Percentiles rank a stretch among this genome's conserved stretches.
Conservation (phyloP, 768 basidiomycete genomes). For the Amanita pseudoporphyria region DNA sequence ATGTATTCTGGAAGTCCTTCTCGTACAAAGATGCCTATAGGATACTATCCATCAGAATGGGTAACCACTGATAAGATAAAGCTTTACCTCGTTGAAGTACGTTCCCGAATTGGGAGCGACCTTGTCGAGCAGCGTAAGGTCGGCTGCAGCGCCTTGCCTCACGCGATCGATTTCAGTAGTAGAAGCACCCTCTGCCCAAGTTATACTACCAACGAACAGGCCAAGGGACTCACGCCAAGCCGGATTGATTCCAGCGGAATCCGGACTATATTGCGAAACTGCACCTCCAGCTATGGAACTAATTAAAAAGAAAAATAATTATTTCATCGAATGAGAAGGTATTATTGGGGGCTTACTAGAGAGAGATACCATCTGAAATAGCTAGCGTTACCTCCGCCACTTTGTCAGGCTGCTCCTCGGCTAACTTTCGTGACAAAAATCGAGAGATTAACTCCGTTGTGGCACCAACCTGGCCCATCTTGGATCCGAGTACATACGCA, state of each 20-base stretch:
- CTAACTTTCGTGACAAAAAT: slow-evolving; percentile 21
- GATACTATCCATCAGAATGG: no score
- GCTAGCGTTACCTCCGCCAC: slow-evolving; percentile 17
- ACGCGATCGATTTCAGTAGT: not conserved
- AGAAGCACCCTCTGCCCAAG: slow-evolving; percentile 13
- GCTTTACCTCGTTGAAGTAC: no score
- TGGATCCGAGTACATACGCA: not conserved
- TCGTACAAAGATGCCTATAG: no score
- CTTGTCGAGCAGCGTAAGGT: slow-evolving; percentile 9
- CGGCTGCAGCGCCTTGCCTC: slow-evolving; percentile 11
- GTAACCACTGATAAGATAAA: no score
- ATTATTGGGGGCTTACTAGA: slow-evolving; percentile 15
- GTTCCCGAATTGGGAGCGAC: not conserved
- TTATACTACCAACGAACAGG: slow-evolving; percentile 17
- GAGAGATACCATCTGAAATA: slow-evolving; percentile 10
- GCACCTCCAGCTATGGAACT: slow-evolving; percentile 9
- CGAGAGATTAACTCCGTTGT: slow-evolving; percentile 14
- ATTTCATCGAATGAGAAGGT: not conserved
- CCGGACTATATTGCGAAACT: slow-evolving; percentile 26
- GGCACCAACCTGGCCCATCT: not conserved
- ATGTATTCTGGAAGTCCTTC: no score
- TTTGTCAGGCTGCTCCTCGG: slow-evolving; percentile 16
- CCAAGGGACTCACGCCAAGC: slow-evolving; percentile 36
- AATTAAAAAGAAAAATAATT: not conserved
- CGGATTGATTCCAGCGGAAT: slow-evolving; percentile 35